Base-by-base conservation (phyloP, 768 basidiomycete genomes). In the Thelephora aurantiotincta region DNA sequence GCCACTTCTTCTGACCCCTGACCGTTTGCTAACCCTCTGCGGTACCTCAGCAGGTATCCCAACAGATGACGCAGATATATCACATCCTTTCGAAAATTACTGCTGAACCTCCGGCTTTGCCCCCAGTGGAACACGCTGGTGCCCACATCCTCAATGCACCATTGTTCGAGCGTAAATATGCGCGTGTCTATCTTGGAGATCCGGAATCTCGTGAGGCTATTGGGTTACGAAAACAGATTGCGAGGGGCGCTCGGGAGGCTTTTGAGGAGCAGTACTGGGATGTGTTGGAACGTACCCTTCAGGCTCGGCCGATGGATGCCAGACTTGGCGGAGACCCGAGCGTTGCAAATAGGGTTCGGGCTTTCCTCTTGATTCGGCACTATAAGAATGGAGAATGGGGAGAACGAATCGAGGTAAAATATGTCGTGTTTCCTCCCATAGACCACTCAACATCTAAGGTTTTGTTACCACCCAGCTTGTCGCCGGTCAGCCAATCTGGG, bases 241-340 rank as follows among this genome's bases (percentile, higher is more conserved):
- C 82, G 4, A 69, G 67, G 33, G 94, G 93, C 12, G 81, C 84
- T 0, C 68, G 82, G 33, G 76, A 80, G 50, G 88, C 86, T 11
- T 68, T 97, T 13, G 92, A 97, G 61, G 82, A 86, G 58, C 91
- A 94, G 63, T 89, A 88, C 50, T 84, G 80, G 75, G 78, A 84
- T 48, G 71, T 88, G 18, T 57, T 99, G 45, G 89, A 93, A 49
- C 75, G 81, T 37, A 84, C 84, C 0, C 72, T 99, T 13, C 82
- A 87, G 47, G 73, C 84, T 1, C 68, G 87, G 11, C 88, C 90
- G 0, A 72, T 77, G 46, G 87, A 96, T 54, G 94, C 94, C 1
- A 70, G 74, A 35, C 70, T 99, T 4, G 94, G 94, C 13, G 94
- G 94, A 20, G 84, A 92, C 49, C 94, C 94, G 0, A 88, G 86